A percentile compares a stretch with the other conserved stretches of the same genome.
These are phyloP conservation scores for Acorus gramineus DNA, from an alignment of 106 monocot genomes.

Conservation along the genomic window DNA sequence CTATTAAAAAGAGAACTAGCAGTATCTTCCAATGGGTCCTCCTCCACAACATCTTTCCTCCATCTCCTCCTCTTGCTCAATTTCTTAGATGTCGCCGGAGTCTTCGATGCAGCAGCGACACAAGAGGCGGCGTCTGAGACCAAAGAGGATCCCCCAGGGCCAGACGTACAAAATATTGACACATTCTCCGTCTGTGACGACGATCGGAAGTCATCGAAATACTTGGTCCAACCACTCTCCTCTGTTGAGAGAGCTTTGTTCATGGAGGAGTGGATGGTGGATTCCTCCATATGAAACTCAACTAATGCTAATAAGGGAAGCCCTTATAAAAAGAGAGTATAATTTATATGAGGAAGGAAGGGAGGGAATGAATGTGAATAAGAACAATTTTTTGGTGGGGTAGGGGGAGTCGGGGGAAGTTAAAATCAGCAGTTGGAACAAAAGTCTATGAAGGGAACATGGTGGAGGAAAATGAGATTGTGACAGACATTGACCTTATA, in stretches of 20 bases:
- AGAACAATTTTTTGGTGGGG: neutral
- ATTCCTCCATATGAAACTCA: constrained; percentile 20
- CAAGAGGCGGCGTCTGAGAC: constrained; percentile 35
- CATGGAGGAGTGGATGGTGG: constrained; percentile 12
- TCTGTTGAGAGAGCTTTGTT: constrained; percentile 13
- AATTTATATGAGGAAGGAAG: neutral
- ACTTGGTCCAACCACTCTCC: constrained; percentile 38
- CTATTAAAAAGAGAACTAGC: constrained; percentile 33
- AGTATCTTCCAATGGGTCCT: constrained; percentile 34
- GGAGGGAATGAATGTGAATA: neutral
- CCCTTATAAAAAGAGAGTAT: neutral
- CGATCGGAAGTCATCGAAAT: constrained; percentile 27
- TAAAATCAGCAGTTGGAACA: constrained; percentile 8
- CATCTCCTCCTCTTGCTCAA: constrained; percentile 21
- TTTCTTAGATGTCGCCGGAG: constrained; percentile 5
- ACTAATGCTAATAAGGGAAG: neutral
- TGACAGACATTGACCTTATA: neutral
- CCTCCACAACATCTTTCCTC: constrained; percentile 9
- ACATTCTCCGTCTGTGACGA: constrained; percentile 11
- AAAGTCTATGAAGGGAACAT: constrained; percentile 2
- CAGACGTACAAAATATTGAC: constrained; percentile 1
- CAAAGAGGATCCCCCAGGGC: constrained; percentile 11
- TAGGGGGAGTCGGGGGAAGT: constrained; percentile 3
- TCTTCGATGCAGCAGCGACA: constrained; percentile 11
- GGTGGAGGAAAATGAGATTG: neutral